Evolutionary conservation across 768 basidiomycete genomes (phyloP).

Genomic region (Strobilomyces dryophilus): DNA sequence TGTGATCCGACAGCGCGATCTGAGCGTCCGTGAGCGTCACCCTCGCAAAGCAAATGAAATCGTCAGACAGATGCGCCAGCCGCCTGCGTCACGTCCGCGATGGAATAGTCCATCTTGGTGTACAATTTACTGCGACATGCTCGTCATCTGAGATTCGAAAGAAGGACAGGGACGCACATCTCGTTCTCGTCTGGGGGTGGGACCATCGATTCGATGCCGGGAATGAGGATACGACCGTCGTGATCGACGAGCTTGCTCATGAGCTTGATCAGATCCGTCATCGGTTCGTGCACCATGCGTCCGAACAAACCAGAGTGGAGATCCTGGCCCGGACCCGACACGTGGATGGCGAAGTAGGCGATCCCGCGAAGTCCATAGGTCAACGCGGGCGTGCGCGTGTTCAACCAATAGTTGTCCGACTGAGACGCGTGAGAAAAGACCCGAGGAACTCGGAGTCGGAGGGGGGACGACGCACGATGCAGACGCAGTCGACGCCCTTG

Average conservation of each 20-base stretch:
- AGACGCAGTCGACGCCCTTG: conserved; percentile 85
- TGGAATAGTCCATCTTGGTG: too few species aligned
- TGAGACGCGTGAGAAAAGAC: conserved; percentile 21
- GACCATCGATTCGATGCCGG: conserved; percentile 86
- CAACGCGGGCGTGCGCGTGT: conserved; percentile 70
- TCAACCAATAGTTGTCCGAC: conserved; percentile 96
- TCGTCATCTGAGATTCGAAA: not conserved
- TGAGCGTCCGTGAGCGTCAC: conserved; percentile 3
- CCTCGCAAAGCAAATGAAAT: not conserved
- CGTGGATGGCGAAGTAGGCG: conserved; percentile 76
- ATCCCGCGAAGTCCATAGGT: conserved; percentile 91
- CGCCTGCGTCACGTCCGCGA: too few species aligned
- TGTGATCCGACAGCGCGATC: conserved; percentile 73
- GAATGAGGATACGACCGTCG: conserved; percentile 79
- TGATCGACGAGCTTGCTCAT: conserved; percentile 82
- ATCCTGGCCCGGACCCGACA: conserved; percentile 81
- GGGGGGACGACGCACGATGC: conserved; percentile 61
- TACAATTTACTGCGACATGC: too few species aligned
- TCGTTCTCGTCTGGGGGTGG: conserved; percentile 69
- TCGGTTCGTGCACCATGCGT: conserved; percentile 80
- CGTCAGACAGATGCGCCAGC: too few species aligned
- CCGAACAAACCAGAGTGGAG: conserved; percentile 90
- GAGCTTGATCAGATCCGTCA: conserved; percentile 86
- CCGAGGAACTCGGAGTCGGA: too few species aligned
- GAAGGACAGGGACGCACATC: conserved; percentile 36